These are phyloP conservation scores for Daldinia sp. DNA, from an alignment of 2,329 filamentous ascomycete species.

Conservation along the genomic window DNA sequence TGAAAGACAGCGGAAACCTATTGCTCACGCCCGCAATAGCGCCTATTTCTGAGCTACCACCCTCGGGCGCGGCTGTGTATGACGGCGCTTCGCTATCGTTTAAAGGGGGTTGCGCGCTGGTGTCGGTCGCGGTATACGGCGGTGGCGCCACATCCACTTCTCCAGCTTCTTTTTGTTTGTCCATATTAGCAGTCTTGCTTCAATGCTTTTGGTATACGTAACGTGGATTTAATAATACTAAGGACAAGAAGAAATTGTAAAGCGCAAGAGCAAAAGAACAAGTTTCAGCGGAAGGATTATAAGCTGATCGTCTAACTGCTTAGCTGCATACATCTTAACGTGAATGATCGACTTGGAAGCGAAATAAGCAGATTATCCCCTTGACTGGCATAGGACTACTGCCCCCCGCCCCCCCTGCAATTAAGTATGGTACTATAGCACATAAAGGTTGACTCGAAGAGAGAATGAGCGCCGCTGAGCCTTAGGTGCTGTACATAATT, in stretches of 20 bases:
- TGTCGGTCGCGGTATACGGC: slow-evolving; percentile 23
- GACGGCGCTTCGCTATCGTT: slow-evolving; percentile 15
- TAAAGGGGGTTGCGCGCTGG: background rate
- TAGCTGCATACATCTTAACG: background rate
- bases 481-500: too few relatives aligned
- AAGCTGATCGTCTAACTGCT: slow-evolving; percentile 7
- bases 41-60: background rate
- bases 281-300: background rate
- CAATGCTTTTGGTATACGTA: background rate
- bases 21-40: slow-evolving; percentile 22
- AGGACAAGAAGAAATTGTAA: background rate
- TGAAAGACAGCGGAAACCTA: slow-evolving; percentile 39
- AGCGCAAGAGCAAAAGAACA: background rate
- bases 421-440: too few relatives aligned
- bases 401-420: background rate
- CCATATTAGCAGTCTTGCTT: slow-evolving; percentile 17
- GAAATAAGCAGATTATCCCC: background rate
- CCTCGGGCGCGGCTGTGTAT: slow-evolving; percentile 25
- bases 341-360: background rate
- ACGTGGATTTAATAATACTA: background rate
- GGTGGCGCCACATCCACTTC: slow-evolving; percentile 22
- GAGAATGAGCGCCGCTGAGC: too few relatives aligned
- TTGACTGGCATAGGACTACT: background rate
- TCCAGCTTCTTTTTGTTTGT: slow-evolving; percentile 25
- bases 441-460: too few relatives aligned